These are phyloP conservation scores for Nymphaea thermarum DNA, from an alignment of 164 flowering plant genomes.

Conservation along the genomic window DNA sequence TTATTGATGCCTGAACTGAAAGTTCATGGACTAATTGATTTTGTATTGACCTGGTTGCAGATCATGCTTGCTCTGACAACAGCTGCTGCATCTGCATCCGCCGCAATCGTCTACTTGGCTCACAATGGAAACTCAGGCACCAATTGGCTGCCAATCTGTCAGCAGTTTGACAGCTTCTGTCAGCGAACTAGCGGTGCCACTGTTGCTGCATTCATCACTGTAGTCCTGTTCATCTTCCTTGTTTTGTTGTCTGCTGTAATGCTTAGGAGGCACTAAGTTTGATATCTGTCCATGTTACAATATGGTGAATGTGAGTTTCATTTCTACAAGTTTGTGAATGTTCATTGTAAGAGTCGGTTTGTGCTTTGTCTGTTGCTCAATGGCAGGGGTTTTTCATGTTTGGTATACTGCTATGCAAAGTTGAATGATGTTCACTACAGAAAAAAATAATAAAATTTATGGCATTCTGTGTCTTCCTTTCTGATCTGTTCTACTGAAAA, in stretches of 20 bases:
- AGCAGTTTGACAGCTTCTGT: conserved; percentile 66
- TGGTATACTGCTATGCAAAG: background rate
- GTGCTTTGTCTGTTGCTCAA: background rate
- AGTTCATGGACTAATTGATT: too few relatives aligned
- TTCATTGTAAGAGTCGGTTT: background rate
- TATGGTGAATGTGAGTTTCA: background rate
- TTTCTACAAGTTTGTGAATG: background rate
- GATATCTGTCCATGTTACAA: background rate
- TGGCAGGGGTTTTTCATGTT: background rate
- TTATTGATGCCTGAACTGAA: too few relatives aligned
- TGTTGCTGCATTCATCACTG: conserved; percentile 47
- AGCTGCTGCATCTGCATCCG: conserved; percentile 43
- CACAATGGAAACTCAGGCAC: conserved; percentile 71
- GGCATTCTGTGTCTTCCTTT: too few relatives aligned
- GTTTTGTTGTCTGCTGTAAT: conserved; percentile 46
- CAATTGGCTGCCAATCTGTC: conserved; percentile 76
- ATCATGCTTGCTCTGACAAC: conserved; percentile 44
- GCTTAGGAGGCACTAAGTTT: conserved; percentile 23
- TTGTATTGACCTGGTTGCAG: conserved; percentile 16
- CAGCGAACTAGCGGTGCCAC: conserved; percentile 56
- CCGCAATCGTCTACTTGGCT: conserved; percentile 76
- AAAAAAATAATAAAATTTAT: too few relatives aligned
- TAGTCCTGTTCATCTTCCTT: conserved; percentile 33
- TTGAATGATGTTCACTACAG: background rate
- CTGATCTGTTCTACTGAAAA: too few relatives aligned